Evolutionary conservation across 768 basidiomycete genomes (phyloP).

Genomic region (Suillus variegatus): DNA sequence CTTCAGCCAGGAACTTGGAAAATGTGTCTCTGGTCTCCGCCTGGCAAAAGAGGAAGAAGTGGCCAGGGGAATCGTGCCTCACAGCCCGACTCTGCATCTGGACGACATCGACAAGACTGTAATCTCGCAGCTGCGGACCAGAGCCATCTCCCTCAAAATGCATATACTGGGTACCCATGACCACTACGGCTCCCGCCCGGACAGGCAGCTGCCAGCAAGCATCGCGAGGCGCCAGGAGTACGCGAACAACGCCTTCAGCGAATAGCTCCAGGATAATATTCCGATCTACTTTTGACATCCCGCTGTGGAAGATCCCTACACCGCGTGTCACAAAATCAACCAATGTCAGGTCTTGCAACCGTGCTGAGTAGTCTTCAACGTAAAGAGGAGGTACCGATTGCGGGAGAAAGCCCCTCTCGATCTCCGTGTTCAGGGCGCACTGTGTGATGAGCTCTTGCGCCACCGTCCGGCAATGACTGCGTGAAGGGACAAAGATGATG

Average conservation of each 20-base stretch:
- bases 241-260: conserved; percentile 74
- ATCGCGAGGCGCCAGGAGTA: conserved; percentile 81
- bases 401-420: conserved; percentile 68
- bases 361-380: conserved; percentile 58
- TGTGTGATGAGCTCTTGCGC: conserved; percentile 88
- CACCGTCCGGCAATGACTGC: conserved; percentile 67
- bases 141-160: conserved; percentile 45
- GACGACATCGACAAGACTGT: conserved; percentile 77
- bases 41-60: conserved; percentile 89
- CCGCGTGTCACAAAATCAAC: conserved; percentile 80
- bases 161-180: conserved; percentile 91
- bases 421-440: conserved; percentile 74
- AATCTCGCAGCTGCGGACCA: conserved; percentile 77
- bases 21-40: conserved; percentile 81
- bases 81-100: conserved; percentile 92
- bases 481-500: conserved; percentile 89
- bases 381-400: conserved; percentile 47
- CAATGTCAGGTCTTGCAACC: conserved; percentile 63
- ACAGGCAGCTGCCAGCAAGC: conserved; percentile 90
- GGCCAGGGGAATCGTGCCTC: conserved; percentile 56
- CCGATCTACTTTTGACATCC: conserved; percentile 66
- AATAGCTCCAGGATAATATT: conserved; percentile 78
- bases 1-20: conserved; percentile 77
- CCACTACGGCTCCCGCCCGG: conserved; percentile 76
- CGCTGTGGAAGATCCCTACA: conserved; percentile 84